phyloP scores from a whole-genome alignment of 768 basidiomycete species.

The Termitomyces sp. region DNA sequence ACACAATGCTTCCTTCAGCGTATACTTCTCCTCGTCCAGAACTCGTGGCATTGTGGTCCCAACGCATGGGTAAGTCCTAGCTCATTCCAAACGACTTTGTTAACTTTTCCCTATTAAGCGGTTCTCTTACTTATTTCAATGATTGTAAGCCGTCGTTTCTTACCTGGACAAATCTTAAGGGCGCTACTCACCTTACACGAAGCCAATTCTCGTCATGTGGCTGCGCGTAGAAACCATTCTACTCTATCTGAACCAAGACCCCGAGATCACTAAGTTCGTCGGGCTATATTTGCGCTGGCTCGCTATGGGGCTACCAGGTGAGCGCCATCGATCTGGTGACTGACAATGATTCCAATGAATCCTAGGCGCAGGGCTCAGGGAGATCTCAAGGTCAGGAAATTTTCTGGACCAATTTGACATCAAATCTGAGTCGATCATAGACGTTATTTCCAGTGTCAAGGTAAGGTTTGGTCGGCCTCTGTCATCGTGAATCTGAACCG shows the following conservation, averaged over 20 bases:
- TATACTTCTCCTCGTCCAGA: slow-evolving; percentile 86
- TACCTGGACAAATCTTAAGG: too few species aligned
- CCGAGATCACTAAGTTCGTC: not conserved
- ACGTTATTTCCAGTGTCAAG: slow-evolving; percentile 82
- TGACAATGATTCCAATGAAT: not conserved
- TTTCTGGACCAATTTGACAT: not conserved
- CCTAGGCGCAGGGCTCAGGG: slow-evolving; percentile 47
- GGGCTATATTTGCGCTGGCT: slow-evolving; percentile 9
- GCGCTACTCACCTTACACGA: not conserved
- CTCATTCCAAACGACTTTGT: too few species aligned
- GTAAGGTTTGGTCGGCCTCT: slow-evolving; percentile 24
- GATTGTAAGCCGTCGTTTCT: not conserved
- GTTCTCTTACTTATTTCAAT: slow-evolving; percentile 1
- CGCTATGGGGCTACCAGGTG: slow-evolving; percentile 5
- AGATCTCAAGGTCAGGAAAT: slow-evolving; percentile 37
- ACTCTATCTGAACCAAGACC: slow-evolving; percentile 5
- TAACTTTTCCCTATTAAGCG: not conserved
- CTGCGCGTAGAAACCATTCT: slow-evolving; percentile 2
- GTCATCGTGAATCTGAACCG: not conserved
- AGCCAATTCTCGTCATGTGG: slow-evolving; percentile 9
- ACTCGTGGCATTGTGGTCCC: slow-evolving; percentile 85
- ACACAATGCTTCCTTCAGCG: slow-evolving; percentile 92
- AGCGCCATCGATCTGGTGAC: not conserved
- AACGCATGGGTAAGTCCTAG: slow-evolving; percentile 63
- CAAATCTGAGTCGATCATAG: slow-evolving; percentile 18